Base-by-base conservation (phyloP, 1,284 basidiomycete genomes). In the Sanguinoderma infundibulare region DNA sequence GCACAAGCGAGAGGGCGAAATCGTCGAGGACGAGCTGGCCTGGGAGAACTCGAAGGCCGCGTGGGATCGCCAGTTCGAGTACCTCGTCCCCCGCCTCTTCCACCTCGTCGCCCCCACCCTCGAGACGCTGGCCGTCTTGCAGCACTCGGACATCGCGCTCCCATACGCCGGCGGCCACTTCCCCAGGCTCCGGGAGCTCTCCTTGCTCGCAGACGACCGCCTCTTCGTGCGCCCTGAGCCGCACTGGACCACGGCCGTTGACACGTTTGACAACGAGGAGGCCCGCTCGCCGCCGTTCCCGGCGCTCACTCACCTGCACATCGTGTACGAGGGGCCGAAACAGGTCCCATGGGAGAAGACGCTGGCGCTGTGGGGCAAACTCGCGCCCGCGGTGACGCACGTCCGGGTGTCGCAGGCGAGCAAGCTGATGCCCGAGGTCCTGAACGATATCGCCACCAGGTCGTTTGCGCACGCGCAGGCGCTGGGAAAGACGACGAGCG, bases 21-120 rank as follows among this genome's bases (percentile, higher is more conserved):
- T 65, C 46, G 50, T 28, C 28, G 61, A 55, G 34, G 61, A 62
- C 50, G 55, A 59, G 44, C 53, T 35, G 5, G 60, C 56, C 22
- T 63, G 64, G 64, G 36, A 53, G 47, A 59, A 42, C 20, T 34
- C 58, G 14, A 63, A 65, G 56, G 61, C 59, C 30, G 56, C 64
- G n/a, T 65, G 64, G 64, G 61, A 65, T 39, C 58, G 61, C 47
- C 61, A 63, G 24, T 63, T 60, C 59, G 44, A 53, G 32, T 60
- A 57, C 46, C 61, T 65, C 28, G 53, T 61, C 9, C 55, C 60
- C 49, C 59, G 46, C 24, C 55, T 65, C 30, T 60, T 65, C 56
- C 44, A 35, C 42, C 58, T 65, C 53, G 61, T 60, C 54, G 61
- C 59, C n/a, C 64, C 64, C 20, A 58, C 61, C 8, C 61, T 65